A percentile compares a stretch with the other conserved stretches of the same genome.
phyloP scores from a whole-genome alignment of 148 eudicot genomes.

The Arctostaphylos glauca region DNA sequence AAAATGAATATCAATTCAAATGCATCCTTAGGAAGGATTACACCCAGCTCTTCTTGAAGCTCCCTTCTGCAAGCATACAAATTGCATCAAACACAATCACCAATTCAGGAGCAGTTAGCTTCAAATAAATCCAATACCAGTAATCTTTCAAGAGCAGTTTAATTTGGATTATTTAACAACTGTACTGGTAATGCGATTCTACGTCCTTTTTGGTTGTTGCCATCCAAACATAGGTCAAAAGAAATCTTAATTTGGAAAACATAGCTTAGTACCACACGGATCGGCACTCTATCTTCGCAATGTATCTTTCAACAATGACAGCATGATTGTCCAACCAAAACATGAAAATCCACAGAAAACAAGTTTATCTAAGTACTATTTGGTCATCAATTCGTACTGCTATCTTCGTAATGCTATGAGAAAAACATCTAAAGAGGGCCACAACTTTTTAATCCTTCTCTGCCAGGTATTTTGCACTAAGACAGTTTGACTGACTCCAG shows the following conservation, averaged over 20 bases:
- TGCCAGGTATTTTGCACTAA: neutral
- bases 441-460: neutral
- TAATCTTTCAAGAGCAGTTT: neutral
- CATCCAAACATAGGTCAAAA: neutral
- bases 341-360: neutral
- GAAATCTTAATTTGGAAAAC: neutral
- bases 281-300: neutral
- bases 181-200: neutral
- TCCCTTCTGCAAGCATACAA: conserved; percentile 69
- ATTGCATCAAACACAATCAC: neutral
- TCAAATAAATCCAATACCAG: neutral
- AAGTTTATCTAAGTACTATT: neutral
- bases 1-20: conserved; percentile 75
- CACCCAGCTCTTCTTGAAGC: conserved; percentile 95
- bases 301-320: neutral
- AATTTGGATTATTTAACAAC: neutral
- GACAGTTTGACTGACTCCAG: neutral
- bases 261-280: neutral
- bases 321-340: neutral
- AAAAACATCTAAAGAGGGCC: neutral
- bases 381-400: neutral
- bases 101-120: neutral
- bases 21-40: conserved; percentile 84
- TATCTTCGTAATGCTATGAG: neutral
- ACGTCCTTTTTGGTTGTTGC: neutral